Evolutionary conservation across 805 yeast species (phyloP), one percentile per base, ranked within the genome.

Genomic region (Starmerella davenportii): DNA sequence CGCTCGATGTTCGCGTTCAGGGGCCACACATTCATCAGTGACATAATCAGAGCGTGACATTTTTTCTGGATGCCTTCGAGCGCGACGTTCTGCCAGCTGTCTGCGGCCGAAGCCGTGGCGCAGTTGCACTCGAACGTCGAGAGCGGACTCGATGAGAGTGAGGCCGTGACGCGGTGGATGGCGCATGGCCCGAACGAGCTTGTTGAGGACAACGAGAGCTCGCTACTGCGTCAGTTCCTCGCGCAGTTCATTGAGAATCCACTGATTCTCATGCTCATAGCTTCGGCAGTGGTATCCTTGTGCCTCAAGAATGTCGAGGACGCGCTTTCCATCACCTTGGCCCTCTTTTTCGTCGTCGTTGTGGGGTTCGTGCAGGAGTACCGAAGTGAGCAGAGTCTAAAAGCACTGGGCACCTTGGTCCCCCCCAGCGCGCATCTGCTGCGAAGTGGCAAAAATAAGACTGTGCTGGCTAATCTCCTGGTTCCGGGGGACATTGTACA

Each of bases 291-390:
- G 2, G 66, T 90, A 27, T 76, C 92, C 45, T 79, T 87, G 48
- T 58, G 80, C 50, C 81, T 90, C 92, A 94, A 95, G n/a, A 90
- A 90, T 59, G 72, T 74, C 24, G 95, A 90, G 55, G 99, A 90
- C 57, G 93, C 96, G 2, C 63, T 90, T n/a, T 76, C 90, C 48
- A 90, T 90, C 49, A 76, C 95, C 0, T 64, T 85, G 45, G 98
- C 98, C 3, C 81, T 90, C 36, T 51, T 80, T 33, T 85, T 90
- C 48, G 99, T 90, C 24, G 95, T 90, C 11, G 72, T 90, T 1
- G 99, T 90, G 28, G 99, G 99, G 0, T 90, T 90, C 61, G 85
- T 90, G 24, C 99, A 90, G 61, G 99, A 90, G 58, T 85, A 85
- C 54, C 69, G 95, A 52, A 80, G 94, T 2, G 99, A 90, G 54